phyloP scores from a whole-genome alignment of 225 moss, liverwort and hornwort genomes.

The Pleurozium schreberi region DNA sequence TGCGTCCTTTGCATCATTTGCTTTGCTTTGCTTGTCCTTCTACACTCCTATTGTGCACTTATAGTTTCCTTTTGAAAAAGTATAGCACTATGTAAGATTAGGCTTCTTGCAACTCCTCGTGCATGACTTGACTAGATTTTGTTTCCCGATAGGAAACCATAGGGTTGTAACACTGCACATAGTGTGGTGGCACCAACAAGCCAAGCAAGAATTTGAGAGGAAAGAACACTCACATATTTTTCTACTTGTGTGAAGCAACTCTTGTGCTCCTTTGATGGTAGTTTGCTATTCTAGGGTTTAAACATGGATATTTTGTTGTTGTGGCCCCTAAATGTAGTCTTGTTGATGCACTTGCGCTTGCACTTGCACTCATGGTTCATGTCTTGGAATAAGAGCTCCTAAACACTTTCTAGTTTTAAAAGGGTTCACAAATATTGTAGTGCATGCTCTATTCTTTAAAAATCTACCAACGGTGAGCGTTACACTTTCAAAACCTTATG shows the following conservation, averaged over 20 bases:
- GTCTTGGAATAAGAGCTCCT: too few relatives aligned
- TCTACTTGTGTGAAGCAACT: fast-evolving
- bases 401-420: too few relatives aligned
- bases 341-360: background rate
- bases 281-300: background rate
- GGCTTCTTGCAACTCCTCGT: background rate
- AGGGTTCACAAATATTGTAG: too few relatives aligned
- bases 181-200: too few relatives aligned
- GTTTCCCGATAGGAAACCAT: background rate
- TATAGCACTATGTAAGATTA: background rate
- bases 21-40: background rate
- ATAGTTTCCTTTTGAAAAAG: fast-evolving
- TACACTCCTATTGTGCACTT: background rate
- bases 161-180: fast-evolving
- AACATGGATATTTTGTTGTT: background rate
- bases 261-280: fast-evolving
- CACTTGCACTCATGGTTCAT: too few relatives aligned
- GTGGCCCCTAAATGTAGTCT: too few relatives aligned
- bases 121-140: fast-evolving
- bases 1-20: too few relatives aligned
- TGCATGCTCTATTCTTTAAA: too few relatives aligned
- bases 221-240: background rate
- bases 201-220: too few relatives aligned
- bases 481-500: too few relatives aligned
- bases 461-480: too few relatives aligned